These are phyloP conservation scores for Aspergillus thermomutatus DNA, from an alignment of 2,329 filamentous ascomycete genomes.

Conservation along the genomic window DNA sequence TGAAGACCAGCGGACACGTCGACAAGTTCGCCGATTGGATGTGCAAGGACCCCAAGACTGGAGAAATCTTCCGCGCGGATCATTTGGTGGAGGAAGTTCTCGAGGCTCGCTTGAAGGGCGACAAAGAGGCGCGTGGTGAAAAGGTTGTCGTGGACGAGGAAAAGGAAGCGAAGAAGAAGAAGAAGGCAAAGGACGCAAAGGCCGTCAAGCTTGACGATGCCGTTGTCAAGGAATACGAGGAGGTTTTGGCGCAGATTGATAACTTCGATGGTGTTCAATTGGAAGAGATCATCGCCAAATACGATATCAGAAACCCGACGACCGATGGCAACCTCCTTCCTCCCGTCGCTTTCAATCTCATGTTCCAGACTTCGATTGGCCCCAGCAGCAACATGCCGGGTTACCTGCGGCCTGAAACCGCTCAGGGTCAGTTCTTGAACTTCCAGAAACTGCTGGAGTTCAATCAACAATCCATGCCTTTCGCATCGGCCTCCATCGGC, in stretches of 20 bases:
- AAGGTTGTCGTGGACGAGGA: constrained; percentile 65
- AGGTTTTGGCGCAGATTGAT: constrained; percentile 88
- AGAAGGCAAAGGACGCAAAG: constrained; percentile 71
- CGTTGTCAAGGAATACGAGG: constrained; percentile 84
- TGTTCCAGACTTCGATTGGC: constrained; percentile 96
- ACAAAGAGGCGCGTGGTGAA: constrained; percentile 87
- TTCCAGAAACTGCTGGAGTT: constrained; percentile 95
- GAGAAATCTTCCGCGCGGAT: constrained; percentile 93
- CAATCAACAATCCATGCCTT: constrained; percentile 93
- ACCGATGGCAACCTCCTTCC: constrained; percentile 73
- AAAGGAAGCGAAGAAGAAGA: constrained; percentile 87
- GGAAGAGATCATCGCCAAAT: constrained; percentile 82
- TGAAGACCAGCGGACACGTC: constrained; percentile 95
- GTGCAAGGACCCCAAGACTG: constrained; percentile 97
- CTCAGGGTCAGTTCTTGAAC: constrained; percentile 96
- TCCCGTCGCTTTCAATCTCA: constrained; percentile 93
- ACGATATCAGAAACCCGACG: constrained; percentile 83
- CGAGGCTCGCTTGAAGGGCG: constrained; percentile 78
- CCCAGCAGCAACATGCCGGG: constrained; percentile 83
- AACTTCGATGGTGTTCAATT: constrained; percentile 89
- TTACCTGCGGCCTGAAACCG: constrained; percentile 89
- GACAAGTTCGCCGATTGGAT: constrained; percentile 99
- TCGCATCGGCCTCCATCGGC: constrained; percentile 94
- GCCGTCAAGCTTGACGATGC: constrained; percentile 83
- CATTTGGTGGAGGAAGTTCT: constrained; percentile 95